Evolutionary conservation across 176 grass and related monocot species (phyloP).

Genomic region (Stipa capillata): DNA sequence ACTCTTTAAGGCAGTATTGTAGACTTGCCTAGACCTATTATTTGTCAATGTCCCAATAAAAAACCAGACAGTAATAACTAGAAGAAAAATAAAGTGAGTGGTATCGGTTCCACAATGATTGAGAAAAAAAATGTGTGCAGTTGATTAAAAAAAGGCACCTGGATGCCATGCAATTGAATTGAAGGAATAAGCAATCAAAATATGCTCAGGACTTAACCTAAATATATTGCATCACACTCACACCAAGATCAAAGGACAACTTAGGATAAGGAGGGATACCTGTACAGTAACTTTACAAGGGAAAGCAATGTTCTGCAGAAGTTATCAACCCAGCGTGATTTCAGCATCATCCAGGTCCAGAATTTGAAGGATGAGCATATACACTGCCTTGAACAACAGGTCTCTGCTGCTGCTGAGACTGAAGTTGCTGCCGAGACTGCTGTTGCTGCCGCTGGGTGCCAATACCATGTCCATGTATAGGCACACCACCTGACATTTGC

Average conservation of each 20-base stretch:
- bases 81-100: neutral
- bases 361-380: constrained; percentile 68
- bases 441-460: constrained; percentile 58
- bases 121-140: neutral
- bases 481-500: constrained; percentile 48
- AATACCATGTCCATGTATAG: constrained; percentile 51
- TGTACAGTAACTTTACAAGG: constrained; percentile 69
- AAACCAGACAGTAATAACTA: neutral
- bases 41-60: neutral
- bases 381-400: constrained; percentile 42
- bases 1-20: neutral
- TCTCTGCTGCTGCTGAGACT: constrained; percentile 43
- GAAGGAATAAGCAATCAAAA: neutral
- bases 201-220: neutral
- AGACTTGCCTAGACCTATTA: neutral
- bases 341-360: constrained; percentile 56
- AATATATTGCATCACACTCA: neutral
- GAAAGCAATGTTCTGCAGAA: constrained; percentile 17
- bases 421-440: constrained; percentile 40
- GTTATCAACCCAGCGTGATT: constrained; percentile 15
- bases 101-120: neutral
- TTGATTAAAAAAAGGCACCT: neutral
- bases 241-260: neutral
- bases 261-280: no score
- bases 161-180: neutral